phyloP scores from a whole-genome alignment of 23 red algal species.

The Pyropia yezoensis region DNA sequence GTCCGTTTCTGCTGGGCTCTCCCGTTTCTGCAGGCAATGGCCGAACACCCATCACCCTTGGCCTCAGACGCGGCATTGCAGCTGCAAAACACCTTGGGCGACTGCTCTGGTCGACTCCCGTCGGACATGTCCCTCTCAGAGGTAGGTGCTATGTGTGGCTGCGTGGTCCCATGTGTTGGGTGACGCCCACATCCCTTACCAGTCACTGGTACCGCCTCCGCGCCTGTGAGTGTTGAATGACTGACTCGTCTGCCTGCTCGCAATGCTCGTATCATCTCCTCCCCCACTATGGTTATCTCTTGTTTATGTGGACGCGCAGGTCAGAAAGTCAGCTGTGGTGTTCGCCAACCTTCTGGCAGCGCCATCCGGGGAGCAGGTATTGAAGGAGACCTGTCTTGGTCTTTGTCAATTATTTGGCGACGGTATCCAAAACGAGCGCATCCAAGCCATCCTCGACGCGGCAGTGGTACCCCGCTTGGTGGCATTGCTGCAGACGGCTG shows the following conservation, averaged over 20 bases:
- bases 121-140: background rate
- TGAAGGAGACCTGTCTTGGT: conserved; percentile 71
- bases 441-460: conserved; percentile 92
- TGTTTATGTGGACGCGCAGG: conserved; percentile 6
- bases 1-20: too few species aligned
- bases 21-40: too few species aligned
- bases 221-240: background rate
- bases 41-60: too few species aligned
- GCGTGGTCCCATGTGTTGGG: background rate
- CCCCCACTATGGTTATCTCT: background rate
- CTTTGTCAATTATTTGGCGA: conserved; percentile 96
- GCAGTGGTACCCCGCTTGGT: conserved; percentile 84
- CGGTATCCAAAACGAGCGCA: conserved; percentile 93
- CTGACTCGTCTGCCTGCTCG: background rate
- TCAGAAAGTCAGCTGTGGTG: conserved; percentile 55
- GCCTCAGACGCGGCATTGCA: too few species aligned
- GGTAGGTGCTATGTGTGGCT: background rate
- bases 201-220: background rate
- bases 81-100: too few species aligned
- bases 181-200: background rate
- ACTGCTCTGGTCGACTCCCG: too few species aligned
- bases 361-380: conserved; percentile 56
- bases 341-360: conserved; percentile 58
- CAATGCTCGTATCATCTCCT: background rate
- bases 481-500: conserved; percentile 40